These are phyloP conservation scores for Suillus placidus DNA, from an alignment of 768 basidiomycete species.

Conservation along the genomic window DNA sequence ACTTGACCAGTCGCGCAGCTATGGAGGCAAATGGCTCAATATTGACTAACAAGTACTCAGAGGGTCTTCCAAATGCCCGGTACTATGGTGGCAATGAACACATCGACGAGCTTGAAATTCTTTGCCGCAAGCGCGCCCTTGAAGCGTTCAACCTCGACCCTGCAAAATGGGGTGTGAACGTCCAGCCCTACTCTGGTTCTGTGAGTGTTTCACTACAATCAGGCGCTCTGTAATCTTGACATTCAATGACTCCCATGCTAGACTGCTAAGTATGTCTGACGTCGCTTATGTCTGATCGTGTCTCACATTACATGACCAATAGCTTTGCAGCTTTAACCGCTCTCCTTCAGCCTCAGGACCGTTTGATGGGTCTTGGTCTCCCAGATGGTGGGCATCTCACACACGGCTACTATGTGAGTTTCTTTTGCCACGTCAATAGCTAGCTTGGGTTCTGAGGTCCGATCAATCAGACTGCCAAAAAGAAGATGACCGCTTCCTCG, in stretches of 20 bases:
- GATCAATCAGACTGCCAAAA: slow-evolving; percentile 81
- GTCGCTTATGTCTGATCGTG: neutral
- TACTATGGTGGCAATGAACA: slow-evolving; percentile 99
- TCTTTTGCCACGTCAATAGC: neutral
- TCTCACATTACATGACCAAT: slow-evolving; percentile 17
- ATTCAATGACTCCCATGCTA: slow-evolving; percentile 31
- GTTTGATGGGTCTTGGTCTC: slow-evolving; percentile 98
- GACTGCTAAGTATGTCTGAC: slow-evolving; percentile 80
- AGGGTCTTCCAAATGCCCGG: slow-evolving; percentile 96
- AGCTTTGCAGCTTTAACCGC: slow-evolving; percentile 98
- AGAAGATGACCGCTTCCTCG: slow-evolving; percentile 99
- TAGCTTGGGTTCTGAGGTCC: slow-evolving; percentile 10
- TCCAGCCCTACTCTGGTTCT: slow-evolving; percentile 96
- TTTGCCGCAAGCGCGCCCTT: slow-evolving; percentile 95
- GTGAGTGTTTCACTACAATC: slow-evolving; percentile 46
- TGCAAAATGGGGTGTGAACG: slow-evolving; percentile 95
- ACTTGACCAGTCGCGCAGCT: slow-evolving; percentile 92
- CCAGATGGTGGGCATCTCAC: slow-evolving; percentile 98
- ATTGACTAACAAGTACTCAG: slow-evolving; percentile 99
- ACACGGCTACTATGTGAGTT: slow-evolving; percentile 91
- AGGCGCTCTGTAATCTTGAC: slow-evolving; percentile 19
- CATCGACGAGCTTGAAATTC: slow-evolving; percentile 93
- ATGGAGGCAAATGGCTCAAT: slow-evolving; percentile 99
- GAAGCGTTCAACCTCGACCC: slow-evolving; percentile 95
- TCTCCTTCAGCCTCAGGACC: slow-evolving; percentile 94